These are phyloP conservation scores for Pichia californica DNA, from an alignment of 805 yeast genomes.

Conservation along the genomic window DNA sequence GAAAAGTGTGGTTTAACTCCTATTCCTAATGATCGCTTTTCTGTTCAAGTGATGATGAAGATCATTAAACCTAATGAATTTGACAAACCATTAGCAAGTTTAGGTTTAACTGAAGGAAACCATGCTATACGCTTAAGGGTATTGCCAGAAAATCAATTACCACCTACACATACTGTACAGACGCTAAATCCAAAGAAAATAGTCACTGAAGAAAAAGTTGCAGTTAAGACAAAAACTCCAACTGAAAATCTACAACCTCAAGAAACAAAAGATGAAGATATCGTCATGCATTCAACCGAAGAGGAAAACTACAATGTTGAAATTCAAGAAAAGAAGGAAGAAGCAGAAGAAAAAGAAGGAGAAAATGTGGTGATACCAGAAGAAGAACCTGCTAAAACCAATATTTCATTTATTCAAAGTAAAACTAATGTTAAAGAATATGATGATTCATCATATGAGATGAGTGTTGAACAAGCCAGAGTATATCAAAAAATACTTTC, in stretches of 20 bases:
- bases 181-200: neutral
- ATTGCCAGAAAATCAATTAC: neutral
- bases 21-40: neutral
- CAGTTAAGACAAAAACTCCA: neutral
- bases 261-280: neutral
- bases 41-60: constrained; percentile 2
- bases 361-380: no score
- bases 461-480: constrained; percentile 47
- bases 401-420: neutral
- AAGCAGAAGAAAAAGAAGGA: neutral
- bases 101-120: constrained; percentile 2
- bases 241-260: no score
- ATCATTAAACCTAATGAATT: neutral
- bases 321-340: neutral
- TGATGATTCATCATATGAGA: constrained; percentile 35
- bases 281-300: no score
- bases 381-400: neutral
- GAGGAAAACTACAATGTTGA: no score
- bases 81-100: neutral
- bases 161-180: neutral
- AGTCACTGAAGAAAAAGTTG: neutral
- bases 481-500: constrained; percentile 45
- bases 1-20: neutral
- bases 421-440: neutral
- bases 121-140: constrained; percentile 3